Percentiles rank a stretch among this genome's conserved stretches.
phyloP scores from a whole-genome alignment of 208 protist species.

The Angomonas ambiguus region DNA sequence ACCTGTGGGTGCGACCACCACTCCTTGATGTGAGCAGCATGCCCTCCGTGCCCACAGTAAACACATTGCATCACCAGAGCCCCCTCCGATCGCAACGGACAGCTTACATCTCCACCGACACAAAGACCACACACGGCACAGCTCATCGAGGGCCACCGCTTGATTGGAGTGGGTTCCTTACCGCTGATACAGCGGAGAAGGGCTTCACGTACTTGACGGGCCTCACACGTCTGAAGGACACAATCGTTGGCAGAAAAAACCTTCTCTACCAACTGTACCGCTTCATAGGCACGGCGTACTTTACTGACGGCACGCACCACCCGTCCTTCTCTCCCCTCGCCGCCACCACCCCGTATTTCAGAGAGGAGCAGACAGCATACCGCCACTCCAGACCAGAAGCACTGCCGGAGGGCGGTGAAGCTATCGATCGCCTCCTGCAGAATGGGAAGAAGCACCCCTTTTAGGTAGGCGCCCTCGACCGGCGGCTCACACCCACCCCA shows the following conservation, averaged over 20 bases:
- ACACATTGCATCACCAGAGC: slow-evolving; percentile 65
- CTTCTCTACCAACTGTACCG: slow-evolving; percentile 27
- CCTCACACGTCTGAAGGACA: slow-evolving; percentile 32
- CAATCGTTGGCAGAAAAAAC: slow-evolving; percentile 26
- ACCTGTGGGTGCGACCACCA: slow-evolving; percentile 69
- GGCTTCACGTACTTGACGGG: slow-evolving; percentile 31
- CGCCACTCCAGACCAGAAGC: slow-evolving; percentile 62
- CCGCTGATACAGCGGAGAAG: slow-evolving; percentile 17
- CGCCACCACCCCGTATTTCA: slow-evolving; percentile 22
- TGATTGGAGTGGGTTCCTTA: background rate
- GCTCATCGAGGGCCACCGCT: background rate
- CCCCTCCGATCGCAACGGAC: slow-evolving; percentile 22
- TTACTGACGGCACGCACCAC: background rate
- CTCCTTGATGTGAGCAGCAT: slow-evolving; percentile 61
- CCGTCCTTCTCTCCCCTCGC: background rate
- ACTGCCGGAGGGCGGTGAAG: slow-evolving; percentile 18
- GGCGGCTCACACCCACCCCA: background rate
- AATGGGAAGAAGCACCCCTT: slow-evolving; percentile 24
- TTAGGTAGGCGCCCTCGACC: slow-evolving; percentile 11
- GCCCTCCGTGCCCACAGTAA: slow-evolving; percentile 72
- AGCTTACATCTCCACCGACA: slow-evolving; percentile 14
- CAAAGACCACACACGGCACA: slow-evolving; percentile 69
- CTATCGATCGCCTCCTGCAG: slow-evolving; percentile 21
- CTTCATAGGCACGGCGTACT: slow-evolving; percentile 18
- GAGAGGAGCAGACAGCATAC: slow-evolving; percentile 58